phyloP scores from a whole-genome alignment of 2,329 filamentous ascomycete genomes.

The Talaromyces sp. region DNA sequence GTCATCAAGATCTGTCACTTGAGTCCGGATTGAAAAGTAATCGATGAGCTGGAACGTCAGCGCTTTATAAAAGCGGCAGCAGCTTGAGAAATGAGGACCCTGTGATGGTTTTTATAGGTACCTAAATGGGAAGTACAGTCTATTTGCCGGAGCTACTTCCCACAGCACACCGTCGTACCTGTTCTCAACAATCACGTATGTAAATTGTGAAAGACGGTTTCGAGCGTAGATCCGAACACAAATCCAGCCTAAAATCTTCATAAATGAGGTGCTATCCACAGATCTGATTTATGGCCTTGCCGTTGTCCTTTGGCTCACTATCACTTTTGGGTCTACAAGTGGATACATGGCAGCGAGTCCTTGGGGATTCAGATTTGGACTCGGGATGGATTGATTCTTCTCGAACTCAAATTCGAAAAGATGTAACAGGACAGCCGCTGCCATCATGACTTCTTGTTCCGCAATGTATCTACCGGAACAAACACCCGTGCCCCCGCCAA shows the following conservation, averaged over 20 bases:
- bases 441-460: slow-evolving; percentile 16
- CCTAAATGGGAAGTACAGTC: too few relatives aligned
- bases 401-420: slow-evolving; percentile 10
- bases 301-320: background rate
- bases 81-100: too few relatives aligned
- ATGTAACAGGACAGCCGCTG: slow-evolving; percentile 11
- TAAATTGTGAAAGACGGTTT: background rate
- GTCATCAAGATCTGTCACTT: too few relatives aligned
- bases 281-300: background rate
- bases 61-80: too few relatives aligned
- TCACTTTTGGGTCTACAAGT: slow-evolving; percentile 5
- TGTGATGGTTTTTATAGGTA: too few relatives aligned
- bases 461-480: slow-evolving; percentile 19
- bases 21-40: too few relatives aligned
- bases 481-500: slow-evolving; percentile 17
- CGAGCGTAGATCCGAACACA: background rate
- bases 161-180: too few relatives aligned
- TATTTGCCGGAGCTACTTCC: too few relatives aligned
- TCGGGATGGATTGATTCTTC: slow-evolving; percentile 2
- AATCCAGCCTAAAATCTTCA: background rate
- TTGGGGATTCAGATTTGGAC: slow-evolving; percentile 12
- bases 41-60: too few relatives aligned
- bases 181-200: background rate
- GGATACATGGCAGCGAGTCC: slow-evolving; percentile 17
- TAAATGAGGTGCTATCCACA: background rate